phyloP scores from a whole-genome alignment of 2,329 filamentous ascomycete genomes.

The Paecilomyces formosus region DNA sequence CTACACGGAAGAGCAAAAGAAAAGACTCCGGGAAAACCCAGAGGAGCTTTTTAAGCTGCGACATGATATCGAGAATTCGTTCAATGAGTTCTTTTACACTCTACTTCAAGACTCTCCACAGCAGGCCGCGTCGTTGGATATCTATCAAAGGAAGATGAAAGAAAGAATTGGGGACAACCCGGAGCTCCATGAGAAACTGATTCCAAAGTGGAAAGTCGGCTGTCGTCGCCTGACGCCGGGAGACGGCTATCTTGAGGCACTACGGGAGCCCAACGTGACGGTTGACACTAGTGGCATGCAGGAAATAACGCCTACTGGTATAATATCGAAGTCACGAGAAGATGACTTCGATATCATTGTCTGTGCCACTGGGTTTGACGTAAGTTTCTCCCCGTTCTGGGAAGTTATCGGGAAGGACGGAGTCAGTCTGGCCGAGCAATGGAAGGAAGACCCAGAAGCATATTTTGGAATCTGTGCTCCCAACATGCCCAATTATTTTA shows the following conservation, averaged over 20 bases:
- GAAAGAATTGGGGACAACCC: not conserved
- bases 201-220: slow-evolving; percentile 20
- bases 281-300: slow-evolving; percentile 24
- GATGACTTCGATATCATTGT: slow-evolving; percentile 20
- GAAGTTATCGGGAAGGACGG: slow-evolving; percentile 16
- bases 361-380: slow-evolving; percentile 28
- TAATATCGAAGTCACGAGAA: slow-evolving; percentile 12
- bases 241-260: slow-evolving; percentile 45
- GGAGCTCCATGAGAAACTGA: not conserved
- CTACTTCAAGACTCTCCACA: slow-evolving; percentile 31
- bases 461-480: slow-evolving; percentile 16
- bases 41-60: slow-evolving; percentile 35
- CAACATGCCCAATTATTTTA: slow-evolving; percentile 27
- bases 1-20: slow-evolving; percentile 8
- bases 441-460: slow-evolving; percentile 15
- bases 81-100: slow-evolving; percentile 38
- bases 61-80: slow-evolving; percentile 36
- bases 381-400: slow-evolving; percentile 18
- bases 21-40: slow-evolving; percentile 33
- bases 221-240: slow-evolving; percentile 46
- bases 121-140: not conserved
- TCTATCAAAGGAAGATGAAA: not conserved
- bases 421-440: slow-evolving; percentile 18
- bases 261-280: slow-evolving; percentile 31
- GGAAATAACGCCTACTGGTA: slow-evolving; percentile 21